Evolutionary conservation across 2,329 filamentous ascomycete genomes (phyloP).

Genomic region (Fusarium compactum): DNA sequence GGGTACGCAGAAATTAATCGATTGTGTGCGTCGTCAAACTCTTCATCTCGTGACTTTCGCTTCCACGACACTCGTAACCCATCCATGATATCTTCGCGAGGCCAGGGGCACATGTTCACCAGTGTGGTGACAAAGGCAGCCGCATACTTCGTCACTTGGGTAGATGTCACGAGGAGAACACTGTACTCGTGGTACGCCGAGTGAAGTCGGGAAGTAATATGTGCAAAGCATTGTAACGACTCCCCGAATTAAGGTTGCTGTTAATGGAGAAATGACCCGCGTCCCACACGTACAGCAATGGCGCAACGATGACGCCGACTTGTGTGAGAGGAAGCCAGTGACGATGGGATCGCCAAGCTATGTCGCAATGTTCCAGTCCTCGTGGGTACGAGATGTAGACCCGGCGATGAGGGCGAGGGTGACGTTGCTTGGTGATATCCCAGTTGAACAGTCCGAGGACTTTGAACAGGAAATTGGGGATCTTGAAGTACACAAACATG

Average conservation of each 20-base stretch:
- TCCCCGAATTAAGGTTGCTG: slow-evolving; percentile 65
- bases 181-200: slow-evolving; percentile 63
- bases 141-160: slow-evolving; percentile 55
- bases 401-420: slow-evolving; percentile 53
- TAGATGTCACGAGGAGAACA: slow-evolving; percentile 64
- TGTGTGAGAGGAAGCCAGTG: slow-evolving; percentile 47
- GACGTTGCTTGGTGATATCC: slow-evolving; percentile 59
- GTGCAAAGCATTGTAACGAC: slow-evolving; percentile 62
- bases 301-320: slow-evolving; percentile 63
- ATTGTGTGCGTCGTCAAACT: slow-evolving; percentile 52
- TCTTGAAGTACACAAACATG: slow-evolving; percentile 66
- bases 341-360: slow-evolving; percentile 49
- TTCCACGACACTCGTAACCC: slow-evolving; percentile 47
- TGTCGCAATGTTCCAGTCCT: slow-evolving; percentile 56
- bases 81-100: slow-evolving; percentile 50
- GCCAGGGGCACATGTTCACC: slow-evolving; percentile 50
- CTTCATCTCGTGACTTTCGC: slow-evolving; percentile 52
- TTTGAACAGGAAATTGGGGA: slow-evolving; percentile 63
- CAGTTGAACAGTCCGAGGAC: slow-evolving; percentile 61
- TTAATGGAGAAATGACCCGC: slow-evolving; percentile 69
- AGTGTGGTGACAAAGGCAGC: slow-evolving; percentile 44
- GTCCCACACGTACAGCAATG: slow-evolving; percentile 60
- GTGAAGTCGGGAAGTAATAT: slow-evolving; percentile 63
- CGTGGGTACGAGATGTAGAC: slow-evolving; percentile 53
- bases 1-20: slow-evolving; percentile 50